Conservation (phyloP, 208 protist species). For the Trypanosoma cruzi region DNA sequence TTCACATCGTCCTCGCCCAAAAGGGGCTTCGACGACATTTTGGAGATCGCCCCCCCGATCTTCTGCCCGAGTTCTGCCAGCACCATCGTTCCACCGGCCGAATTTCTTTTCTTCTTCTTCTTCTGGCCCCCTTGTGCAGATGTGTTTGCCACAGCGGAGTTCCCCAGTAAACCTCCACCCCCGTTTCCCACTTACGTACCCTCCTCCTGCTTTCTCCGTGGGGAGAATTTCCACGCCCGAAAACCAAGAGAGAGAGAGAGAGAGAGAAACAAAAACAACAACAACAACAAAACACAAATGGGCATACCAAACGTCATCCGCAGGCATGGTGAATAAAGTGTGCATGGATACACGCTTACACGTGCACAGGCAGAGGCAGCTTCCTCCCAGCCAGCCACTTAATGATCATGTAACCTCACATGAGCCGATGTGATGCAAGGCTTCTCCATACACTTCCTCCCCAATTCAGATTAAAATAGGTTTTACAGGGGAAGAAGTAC, state of each 20-base stretch:
- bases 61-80: constrained; percentile 93
- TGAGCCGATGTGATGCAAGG: no score
- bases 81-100: constrained; percentile 70
- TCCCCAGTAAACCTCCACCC: background rate
- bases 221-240: no score
- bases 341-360: background rate
- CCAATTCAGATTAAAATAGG: background rate
- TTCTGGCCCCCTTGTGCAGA: background rate
- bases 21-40: constrained; percentile 91
- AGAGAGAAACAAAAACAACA: no score
- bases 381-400: background rate
- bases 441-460: background rate
- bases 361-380: no score
- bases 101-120: background rate
- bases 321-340: no score
- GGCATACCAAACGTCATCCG: no score
- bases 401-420: background rate
- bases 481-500: background rate
- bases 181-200: no score
- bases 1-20: constrained; percentile 96
- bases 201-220: no score
- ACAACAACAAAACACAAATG: no score
- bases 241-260: no score
- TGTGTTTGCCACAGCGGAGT: background rate
- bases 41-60: constrained; percentile 93